Percentiles rank a stretch among this genome's conserved stretches.
Evolutionary conservation across 805 yeast genomes (phyloP).

Genomic region (Kuraishia cidri): DNA sequence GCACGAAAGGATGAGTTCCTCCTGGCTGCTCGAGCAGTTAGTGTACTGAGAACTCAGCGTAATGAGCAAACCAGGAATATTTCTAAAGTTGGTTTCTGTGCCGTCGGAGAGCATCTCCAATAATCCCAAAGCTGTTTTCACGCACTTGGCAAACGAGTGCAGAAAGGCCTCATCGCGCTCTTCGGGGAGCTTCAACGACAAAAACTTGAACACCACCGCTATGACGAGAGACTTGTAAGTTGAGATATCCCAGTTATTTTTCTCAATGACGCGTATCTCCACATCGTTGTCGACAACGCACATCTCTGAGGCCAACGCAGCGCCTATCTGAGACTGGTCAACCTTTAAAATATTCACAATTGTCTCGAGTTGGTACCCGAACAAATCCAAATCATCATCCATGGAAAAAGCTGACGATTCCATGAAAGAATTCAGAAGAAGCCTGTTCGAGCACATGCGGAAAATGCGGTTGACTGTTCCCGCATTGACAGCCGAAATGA

Average conservation of each 20-base stretch:
- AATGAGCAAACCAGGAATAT: slow-evolving; percentile 4
- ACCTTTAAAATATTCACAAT: slow-evolving; percentile 42
- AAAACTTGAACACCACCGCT: slow-evolving; percentile 34
- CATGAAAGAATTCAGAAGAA: slow-evolving; percentile 13
- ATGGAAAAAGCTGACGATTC: slow-evolving; percentile 17
- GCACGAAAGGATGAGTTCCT: no score
- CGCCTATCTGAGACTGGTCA: slow-evolving; percentile 31
- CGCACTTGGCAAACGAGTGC: slow-evolving; percentile 24
- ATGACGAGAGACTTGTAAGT: slow-evolving; percentile 54
- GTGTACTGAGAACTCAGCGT: no score
- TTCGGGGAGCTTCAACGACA: slow-evolving; percentile 16
- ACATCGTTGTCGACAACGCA: slow-evolving; percentile 41
- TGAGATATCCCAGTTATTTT: slow-evolving; percentile 40
- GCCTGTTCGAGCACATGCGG: slow-evolving; percentile 26
- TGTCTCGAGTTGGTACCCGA: slow-evolving; percentile 51
- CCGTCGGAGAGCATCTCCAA: slow-evolving; percentile 44
- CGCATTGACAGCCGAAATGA: slow-evolving; percentile 29
- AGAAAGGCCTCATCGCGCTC: slow-evolving; percentile 7
- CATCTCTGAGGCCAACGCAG: slow-evolving; percentile 46
- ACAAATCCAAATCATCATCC: slow-evolving; percentile 53
- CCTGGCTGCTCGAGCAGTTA: no score
- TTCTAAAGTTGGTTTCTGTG: slow-evolving; percentile 41
- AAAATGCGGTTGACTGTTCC: slow-evolving; percentile 58
- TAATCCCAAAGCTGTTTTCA: slow-evolving; percentile 33
- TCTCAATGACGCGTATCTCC: slow-evolving; percentile 29